Percentiles rank a stretch among this genome's conserved stretches.
These are phyloP conservation scores for Bryoerythrophyllum caledonicum DNA, from an alignment of 225 moss, liverwort and hornwort genomes.

Conservation along the genomic window DNA sequence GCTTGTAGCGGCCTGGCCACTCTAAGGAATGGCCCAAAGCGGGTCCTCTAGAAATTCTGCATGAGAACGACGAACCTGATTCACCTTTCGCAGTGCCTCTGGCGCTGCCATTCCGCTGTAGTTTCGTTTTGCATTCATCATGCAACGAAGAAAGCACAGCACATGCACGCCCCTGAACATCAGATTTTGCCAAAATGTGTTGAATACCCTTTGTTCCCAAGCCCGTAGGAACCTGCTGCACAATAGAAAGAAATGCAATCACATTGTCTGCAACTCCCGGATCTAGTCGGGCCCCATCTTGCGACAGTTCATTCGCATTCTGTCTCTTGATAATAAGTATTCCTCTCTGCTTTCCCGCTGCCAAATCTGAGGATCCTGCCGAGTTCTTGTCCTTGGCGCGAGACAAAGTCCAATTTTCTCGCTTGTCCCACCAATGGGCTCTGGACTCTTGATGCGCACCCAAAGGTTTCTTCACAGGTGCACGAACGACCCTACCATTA, in stretches of 20 bases:
- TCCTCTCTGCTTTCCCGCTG: conserved; percentile 13
- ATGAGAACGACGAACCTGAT: conserved; percentile 24
- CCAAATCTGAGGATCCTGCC: conserved; percentile 15
- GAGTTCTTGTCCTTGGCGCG: conserved; percentile 22
- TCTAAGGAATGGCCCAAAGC: conserved; percentile 26
- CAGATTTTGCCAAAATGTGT: conserved; percentile 24
- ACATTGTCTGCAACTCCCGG: conserved; percentile 33
- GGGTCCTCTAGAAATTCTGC: conserved; percentile 39
- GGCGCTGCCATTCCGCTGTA: conserved; percentile 15
- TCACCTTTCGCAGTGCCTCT: conserved; percentile 13
- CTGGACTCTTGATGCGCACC: conserved; percentile 12
- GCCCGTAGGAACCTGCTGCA: conserved; percentile 27
- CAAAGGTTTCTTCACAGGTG: not conserved
- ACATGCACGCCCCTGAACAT: conserved; percentile 34
- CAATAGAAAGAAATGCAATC: conserved; percentile 33
- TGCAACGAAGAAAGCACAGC: conserved; percentile 31
- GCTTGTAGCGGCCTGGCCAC: conserved; percentile 31
- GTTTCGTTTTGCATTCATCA: conserved; percentile 37
- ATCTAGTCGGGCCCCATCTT: conserved; percentile 38
- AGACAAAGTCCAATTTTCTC: conserved; percentile 29
- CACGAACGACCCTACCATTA: conserved; percentile 18
- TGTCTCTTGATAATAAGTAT: conserved; percentile 31
- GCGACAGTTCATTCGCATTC: conserved; percentile 21
- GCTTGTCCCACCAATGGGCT: conserved; percentile 18
- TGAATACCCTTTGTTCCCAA: conserved; percentile 30